Base-by-base conservation (phyloP, 768 basidiomycete genomes). In the Jaapia argillacea region DNA sequence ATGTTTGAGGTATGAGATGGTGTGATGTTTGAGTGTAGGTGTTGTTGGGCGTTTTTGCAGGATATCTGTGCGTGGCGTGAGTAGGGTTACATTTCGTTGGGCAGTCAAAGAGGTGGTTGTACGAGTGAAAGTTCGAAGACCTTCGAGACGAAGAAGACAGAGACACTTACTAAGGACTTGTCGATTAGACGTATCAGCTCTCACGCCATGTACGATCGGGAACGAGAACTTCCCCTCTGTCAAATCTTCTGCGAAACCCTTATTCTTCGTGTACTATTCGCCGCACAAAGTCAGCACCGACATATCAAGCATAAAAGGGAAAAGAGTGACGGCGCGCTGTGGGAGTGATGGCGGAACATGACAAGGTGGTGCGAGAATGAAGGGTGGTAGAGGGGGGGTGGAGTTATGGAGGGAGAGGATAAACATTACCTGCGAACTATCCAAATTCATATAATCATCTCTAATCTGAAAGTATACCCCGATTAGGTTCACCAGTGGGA, bases 221-320 rank as follows among this genome's bases (percentile, higher is more conserved):
- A 98, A 98, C 3, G 89, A 93, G 67, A 98, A 98, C 60, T 98
- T 98, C 5, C 94, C 94, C 64, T 97, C 94, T 0, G 88, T 84
- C 12, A 98, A 68, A 57, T 98, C 94, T 61, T 98, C 93, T 0
- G 86, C 87, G 59, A 88, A 94, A 2, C 85, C 85, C 57, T 88
- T 88, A 58, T 83, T 86, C 35, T 75, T 74, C 2, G 79, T 67
- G 55, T 97, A 97, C 89, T 94, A 50, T 13, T 37, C 6, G 23
- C 31, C 24, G 10, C 7, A 20, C 27, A 36, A 25, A 46, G 47
- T 24, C 21, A 24, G 10, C 5, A 5, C 13, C 21, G 5, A 13
- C 6, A 6, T 16, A 4, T 41, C 4, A 45, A 21, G n/a, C n/a
- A n/a, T n/a, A n/a, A n/a, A n/a, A n/a, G n/a, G n/a, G n/a, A n/a